A percentile compares a stretch with the other conserved stretches of the same genome.
Evolutionary conservation across 2,329 filamentous ascomycete species (phyloP).

Genomic region (Exophiala dermatitidis): DNA sequence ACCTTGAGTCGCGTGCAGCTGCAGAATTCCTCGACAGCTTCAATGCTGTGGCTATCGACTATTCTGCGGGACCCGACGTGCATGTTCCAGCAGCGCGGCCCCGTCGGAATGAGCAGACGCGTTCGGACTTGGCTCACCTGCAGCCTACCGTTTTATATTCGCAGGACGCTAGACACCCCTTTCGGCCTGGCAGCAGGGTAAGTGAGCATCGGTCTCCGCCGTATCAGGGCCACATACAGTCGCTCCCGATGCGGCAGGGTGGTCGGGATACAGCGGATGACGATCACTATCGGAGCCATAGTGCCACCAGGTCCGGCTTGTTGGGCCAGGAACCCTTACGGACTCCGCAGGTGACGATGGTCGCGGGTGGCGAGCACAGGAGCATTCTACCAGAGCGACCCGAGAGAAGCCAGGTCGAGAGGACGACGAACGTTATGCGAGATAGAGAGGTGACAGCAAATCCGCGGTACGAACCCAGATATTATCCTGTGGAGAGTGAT

Average conservation of each 20-base stretch:
- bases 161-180: neutral
- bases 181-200: neutral
- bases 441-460: neutral
- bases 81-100: neutral
- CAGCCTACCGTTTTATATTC: neutral
- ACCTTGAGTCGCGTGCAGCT: conserved; percentile 7
- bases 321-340: neutral
- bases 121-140: neutral
- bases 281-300: neutral
- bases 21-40: conserved; percentile 24
- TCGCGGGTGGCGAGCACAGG: conserved; percentile 1
- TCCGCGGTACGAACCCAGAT: conserved; percentile 1
- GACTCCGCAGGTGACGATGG: neutral
- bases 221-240: neutral
- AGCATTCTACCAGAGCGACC: neutral
- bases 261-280: neutral
- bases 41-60: conserved; percentile 7
- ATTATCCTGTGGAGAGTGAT: neutral
- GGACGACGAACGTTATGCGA: neutral
- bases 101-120: neutral
- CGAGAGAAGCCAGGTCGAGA: neutral
- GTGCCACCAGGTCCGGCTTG: neutral
- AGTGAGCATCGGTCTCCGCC: neutral
- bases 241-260: conserved; percentile 3
- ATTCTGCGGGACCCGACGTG: neutral